Percentiles rank a stretch among this genome's conserved stretches.
Conservation (phyloP, 148 eudicot genomes). For the Vaccinium corymbosum region DNA sequence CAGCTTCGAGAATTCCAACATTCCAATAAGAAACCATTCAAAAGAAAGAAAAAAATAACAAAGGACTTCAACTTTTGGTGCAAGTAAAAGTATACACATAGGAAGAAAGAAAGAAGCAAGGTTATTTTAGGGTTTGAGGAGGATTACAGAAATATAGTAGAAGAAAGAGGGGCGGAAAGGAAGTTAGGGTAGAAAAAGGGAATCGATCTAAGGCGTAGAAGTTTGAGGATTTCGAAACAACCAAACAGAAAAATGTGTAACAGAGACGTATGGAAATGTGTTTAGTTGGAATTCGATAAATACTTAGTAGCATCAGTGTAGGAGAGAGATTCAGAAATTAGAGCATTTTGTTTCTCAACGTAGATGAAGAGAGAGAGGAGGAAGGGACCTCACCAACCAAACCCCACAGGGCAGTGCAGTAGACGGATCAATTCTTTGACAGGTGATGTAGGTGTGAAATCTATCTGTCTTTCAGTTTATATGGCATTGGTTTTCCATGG, state of each 20-base stretch:
- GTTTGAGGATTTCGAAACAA: not conserved
- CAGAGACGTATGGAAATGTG: not conserved
- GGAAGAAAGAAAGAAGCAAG: not conserved
- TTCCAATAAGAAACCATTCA: not conserved
- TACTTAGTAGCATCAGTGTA: not conserved
- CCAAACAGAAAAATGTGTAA: not conserved
- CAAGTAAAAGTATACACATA: not conserved
- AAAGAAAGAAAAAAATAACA: not conserved
- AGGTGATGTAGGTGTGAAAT: not conserved
- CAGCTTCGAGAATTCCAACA: not conserved
- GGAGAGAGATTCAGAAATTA: not conserved
- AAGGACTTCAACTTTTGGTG: not conserved
- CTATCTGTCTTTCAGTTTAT: not conserved
- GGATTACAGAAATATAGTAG: not conserved
- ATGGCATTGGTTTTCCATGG: not conserved
- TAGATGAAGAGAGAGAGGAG: not conserved
- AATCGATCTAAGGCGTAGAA: not conserved
- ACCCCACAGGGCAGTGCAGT: not conserved
- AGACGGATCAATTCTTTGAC: no score
- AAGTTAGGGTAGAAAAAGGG: slow-evolving; percentile 2
- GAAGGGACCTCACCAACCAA: not conserved
- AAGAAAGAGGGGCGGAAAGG: not conserved
- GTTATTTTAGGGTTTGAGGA: not conserved
- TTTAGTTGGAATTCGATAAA: not conserved
- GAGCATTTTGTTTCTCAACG: not conserved